Percentiles rank a stretch among this genome's conserved stretches.
Conservation (phyloP, 179 eudicot genomes). For the Beta lomatogona region DNA sequence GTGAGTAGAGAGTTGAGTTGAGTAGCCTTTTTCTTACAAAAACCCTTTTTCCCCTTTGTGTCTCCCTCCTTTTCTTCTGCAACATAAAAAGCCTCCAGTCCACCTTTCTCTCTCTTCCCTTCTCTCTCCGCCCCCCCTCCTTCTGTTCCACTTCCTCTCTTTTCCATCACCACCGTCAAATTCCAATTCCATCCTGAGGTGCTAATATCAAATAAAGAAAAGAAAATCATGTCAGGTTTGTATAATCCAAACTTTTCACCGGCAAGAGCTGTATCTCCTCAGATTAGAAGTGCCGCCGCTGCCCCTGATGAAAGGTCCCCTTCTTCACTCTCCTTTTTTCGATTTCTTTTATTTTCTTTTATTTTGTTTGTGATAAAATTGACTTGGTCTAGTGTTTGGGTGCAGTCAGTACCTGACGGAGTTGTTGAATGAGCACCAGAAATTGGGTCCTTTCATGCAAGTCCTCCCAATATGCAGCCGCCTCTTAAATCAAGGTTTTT, state of each 20-base stretch:
- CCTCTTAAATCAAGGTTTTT: slow-evolving; percentile 75
- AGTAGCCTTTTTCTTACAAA: slow-evolving; percentile 2
- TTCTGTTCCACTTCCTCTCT: slow-evolving; percentile 2
- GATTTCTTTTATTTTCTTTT: too few species aligned
- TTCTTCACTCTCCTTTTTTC: background rate
- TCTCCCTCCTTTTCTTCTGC: slow-evolving; percentile 16
- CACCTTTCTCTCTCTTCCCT: background rate
- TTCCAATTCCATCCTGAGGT: background rate
- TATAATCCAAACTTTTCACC: slow-evolving; percentile 86
- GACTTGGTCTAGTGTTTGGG: background rate
- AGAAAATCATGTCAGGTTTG: slow-evolving; percentile 71
- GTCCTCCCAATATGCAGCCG: slow-evolving; percentile 80
- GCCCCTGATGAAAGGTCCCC: slow-evolving; percentile 62
- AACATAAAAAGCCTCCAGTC: background rate
- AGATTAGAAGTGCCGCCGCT: slow-evolving; percentile 71
- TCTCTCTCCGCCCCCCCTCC: background rate
- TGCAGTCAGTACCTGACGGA: slow-evolving; percentile 75
- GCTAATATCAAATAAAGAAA: background rate
- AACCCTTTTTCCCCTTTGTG: slow-evolving; percentile 2
- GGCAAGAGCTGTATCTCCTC: slow-evolving; percentile 85
- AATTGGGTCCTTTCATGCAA: slow-evolving; percentile 75
- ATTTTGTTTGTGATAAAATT: too few species aligned
- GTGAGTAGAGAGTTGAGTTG: background rate
- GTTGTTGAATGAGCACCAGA: slow-evolving; percentile 74
- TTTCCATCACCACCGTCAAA: slow-evolving; percentile 9